A percentile compares a stretch with the other conserved stretches of the same genome.
These are phyloP conservation scores for Fusarium torulosum DNA, from an alignment of 2,329 filamentous ascomycete genomes.

Conservation along the genomic window DNA sequence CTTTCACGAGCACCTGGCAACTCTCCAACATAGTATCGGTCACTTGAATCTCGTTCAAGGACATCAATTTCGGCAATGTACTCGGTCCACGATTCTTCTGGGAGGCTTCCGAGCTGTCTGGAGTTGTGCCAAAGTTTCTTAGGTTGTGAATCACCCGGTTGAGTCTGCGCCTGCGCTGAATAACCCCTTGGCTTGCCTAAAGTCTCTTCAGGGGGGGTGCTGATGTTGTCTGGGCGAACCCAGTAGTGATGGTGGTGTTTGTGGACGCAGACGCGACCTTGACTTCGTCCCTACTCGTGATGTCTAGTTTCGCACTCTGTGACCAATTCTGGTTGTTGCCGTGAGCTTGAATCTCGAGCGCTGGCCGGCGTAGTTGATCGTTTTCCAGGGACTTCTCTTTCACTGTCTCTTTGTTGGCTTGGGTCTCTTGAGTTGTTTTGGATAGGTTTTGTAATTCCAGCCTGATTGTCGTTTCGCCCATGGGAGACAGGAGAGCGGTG, in stretches of 20 bases:
- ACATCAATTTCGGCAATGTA: slow-evolving; percentile 45
- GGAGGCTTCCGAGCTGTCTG: slow-evolving; percentile 35
- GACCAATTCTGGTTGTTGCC: slow-evolving; percentile 37
- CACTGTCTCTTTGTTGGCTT: slow-evolving; percentile 29
- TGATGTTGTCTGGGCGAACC: slow-evolving; percentile 54
- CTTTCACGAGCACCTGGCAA: slow-evolving; percentile 26
- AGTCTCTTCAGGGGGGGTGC: slow-evolving; percentile 27
- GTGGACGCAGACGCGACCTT: slow-evolving; percentile 62
- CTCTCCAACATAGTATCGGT: slow-evolving; percentile 50
- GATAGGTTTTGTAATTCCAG: background rate
- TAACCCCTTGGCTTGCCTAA: background rate
- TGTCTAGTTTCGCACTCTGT: slow-evolving; percentile 41
- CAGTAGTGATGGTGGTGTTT: slow-evolving; percentile 74
- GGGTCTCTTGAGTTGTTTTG: slow-evolving; percentile 29
- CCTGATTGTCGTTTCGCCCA: slow-evolving; percentile 3
- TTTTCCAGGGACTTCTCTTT: slow-evolving; percentile 14
- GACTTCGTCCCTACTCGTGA: slow-evolving; percentile 40
- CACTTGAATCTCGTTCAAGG: slow-evolving; percentile 37
- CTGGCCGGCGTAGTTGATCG: slow-evolving; percentile 23
- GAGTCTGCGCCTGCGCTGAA: slow-evolving; percentile 22
- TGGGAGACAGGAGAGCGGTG: slow-evolving; percentile 4
- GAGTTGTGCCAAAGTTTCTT: slow-evolving; percentile 33
- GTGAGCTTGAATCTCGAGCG: slow-evolving; percentile 12
- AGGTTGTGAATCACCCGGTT: slow-evolving; percentile 43
- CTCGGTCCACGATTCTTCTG: slow-evolving; percentile 43